Evolutionary conservation across 2,329 filamentous ascomycete species (phyloP), one percentile per base, ranked within the genome.

Genomic region (Cryphonectria carpinicola): DNA sequence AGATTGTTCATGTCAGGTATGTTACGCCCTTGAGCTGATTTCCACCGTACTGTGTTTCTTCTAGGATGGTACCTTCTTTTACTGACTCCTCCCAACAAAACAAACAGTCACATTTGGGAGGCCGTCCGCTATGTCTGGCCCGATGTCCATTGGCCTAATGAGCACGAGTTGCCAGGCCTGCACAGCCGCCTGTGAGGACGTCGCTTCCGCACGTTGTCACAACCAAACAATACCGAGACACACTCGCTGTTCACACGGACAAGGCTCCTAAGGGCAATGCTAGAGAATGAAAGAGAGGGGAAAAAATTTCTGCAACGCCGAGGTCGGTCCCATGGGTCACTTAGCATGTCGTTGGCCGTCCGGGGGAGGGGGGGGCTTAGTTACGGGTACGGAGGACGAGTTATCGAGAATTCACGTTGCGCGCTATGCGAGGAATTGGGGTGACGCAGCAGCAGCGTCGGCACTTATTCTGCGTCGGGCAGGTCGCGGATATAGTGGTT

Each of bases 121-220:
- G 95, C 94, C 37, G 90, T 99, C 79, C 90, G 92, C 71, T 86
- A 92, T 74, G 92, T 99, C 74, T 99, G 96, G 96, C 96, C 96
- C 1, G 93, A 97, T 76, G 90, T 88, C 56, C 88, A 92, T 76
- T 97, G 94, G 92, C 92, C 93, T 28, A 90, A 94, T 77, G 87
- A 90, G 76, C 88, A 88, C 35, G 76, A 82, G 70, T 86, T 89
- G 80, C 86, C 89, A 71, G 87, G 89, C 62, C 85, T 96, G 71
- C 93, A 97, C 82, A 95, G 92, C 80, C 89, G 93, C 75, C 83
- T 98, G 81, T 97, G 86, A 84, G 35, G 63, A 56, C 43, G 64
- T 60, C 65, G 37, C 49, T 69, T 69, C 52, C 58, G 69, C 64
- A 58, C 39, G 62, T 65, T 54, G 46, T 56, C 66, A 67, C 39